Base-by-base conservation (phyloP, 352 stramenopile species). In the Phytophthora melonis region DNA sequence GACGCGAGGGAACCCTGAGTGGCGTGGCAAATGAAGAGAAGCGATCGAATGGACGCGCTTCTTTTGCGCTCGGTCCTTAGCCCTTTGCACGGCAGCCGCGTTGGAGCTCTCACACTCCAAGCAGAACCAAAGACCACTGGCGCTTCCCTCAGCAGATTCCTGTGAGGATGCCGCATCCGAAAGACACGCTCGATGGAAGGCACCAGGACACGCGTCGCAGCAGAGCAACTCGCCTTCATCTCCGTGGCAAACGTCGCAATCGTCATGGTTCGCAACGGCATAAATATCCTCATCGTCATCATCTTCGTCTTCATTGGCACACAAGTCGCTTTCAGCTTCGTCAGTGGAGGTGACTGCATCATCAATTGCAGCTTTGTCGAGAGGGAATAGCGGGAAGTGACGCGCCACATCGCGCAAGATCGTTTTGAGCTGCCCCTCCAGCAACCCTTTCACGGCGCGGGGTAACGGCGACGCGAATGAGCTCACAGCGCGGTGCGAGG, bases 391-490 rank as follows among this genome's bases (percentile, higher is more conserved):
- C 13, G 90, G 88, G 49, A 94, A 95, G 65, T 84, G 73, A 7
- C 77, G 64, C 11, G 77, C 58, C 21, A 96, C 78, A 39, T 75
- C 78, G 27, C 63, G 74, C 52, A 93, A 55, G 52, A 93, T 74
- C 7, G 64, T 53, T 5, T 61, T 52, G 47, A 97, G 62, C 16
- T 80, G 58, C 13, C 43, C 50, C 18, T 81, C 62, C 47, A 95
- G 52, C 50, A 89, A 81, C 21, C 41, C 79, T 60, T 84, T 88
- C 32, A 87, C 79, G 16, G 67, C 82, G 54, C 73, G 79, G 7
- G 93, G 91, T 49, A 98, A 67, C 16, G 93, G 92, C 2, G 86
- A 63, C 5, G 93, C 89, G 68, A 94, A 89, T 3, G 86, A 90
- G 27, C 88, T 93, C 4, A 90, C 79, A 9, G 83, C 82, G 5